These are phyloP conservation scores for Hamigera avellanea DNA, from an alignment of 495 filamentous ascomycete species.

Conservation along the genomic window DNA sequence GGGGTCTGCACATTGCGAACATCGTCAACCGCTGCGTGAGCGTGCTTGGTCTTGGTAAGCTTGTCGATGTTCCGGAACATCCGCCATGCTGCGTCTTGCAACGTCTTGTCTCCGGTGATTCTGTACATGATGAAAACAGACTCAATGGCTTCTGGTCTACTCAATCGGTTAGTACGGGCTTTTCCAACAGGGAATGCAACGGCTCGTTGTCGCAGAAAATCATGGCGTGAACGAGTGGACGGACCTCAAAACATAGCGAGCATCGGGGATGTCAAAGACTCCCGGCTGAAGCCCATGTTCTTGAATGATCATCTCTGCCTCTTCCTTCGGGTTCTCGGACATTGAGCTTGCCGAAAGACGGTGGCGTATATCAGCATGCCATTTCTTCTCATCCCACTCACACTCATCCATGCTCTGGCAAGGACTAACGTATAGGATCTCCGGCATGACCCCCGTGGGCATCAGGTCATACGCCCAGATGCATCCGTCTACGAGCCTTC, in stretches of 20 bases:
- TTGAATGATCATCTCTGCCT: constrained; percentile 29
- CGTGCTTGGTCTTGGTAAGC: constrained; percentile 46
- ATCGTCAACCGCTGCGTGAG: constrained; percentile 46
- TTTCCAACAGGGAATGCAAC: too few relatives aligned
- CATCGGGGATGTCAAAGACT: constrained; percentile 45
- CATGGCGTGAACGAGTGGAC: constrained; percentile 6
- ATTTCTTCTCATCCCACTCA: constrained; percentile 42
- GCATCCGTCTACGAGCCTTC: constrained; percentile 45
- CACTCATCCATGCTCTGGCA: constrained; percentile 37
- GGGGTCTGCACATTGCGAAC: constrained; percentile 30
- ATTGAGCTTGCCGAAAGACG: constrained; percentile 8
- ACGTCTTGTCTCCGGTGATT: constrained; percentile 56
- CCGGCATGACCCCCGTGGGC: constrained; percentile 51
- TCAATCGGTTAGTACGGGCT: neutral
- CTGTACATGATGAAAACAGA: constrained; percentile 67
- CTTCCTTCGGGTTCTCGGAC: constrained; percentile 18
- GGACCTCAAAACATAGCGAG: constrained; percentile 56
- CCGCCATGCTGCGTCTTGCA: constrained; percentile 59
- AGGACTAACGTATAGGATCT: constrained; percentile 39
- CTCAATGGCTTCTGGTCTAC: constrained; percentile 56
- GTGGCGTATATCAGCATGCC: constrained; percentile 28
- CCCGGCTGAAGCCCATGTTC: constrained; percentile 42
- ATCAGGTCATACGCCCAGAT: constrained; percentile 47
- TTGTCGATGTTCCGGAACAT: constrained; percentile 60
- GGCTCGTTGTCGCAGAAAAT: too few relatives aligned